Evolutionary conservation across 2,329 filamentous ascomycete species (phyloP), one percentile per base, ranked within the genome.

Genomic region (Monilinia polystroma): DNA sequence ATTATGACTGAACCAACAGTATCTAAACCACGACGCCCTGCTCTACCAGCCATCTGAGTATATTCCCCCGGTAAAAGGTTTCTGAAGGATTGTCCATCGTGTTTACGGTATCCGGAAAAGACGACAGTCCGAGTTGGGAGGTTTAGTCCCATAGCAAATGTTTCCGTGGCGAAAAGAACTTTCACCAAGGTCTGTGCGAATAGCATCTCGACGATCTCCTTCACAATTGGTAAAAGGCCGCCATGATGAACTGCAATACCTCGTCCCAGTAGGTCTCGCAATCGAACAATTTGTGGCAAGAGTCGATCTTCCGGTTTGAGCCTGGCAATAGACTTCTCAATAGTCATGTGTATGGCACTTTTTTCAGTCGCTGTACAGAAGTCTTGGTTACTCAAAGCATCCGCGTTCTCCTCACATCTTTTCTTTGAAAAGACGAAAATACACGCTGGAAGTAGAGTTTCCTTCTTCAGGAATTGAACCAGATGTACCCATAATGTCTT

Each of bases 391-490:
- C 91, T 94, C 29, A 99, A 82, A 0, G 95, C 94, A 76, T 97
- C 92, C 0, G 95, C 95, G 76, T 98, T 99, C 76, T 98, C 93
- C 78, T 99, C 95, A 74, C 95, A 98, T 63, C 95, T 85, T 79
- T 95, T 97, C 81, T 98, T 99, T 3, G 95, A 99, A 78, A 99
- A 99, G 66, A 99, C 94, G 76, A 99, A 99, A 72, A 99, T 96
- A 77, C 94, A 98, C 11, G 91, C 92, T 0, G 95, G 95, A 4
- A 99, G 85, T 4, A 99, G 83, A 59, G 87, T 92, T 63, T 93
- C 87, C 77, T 96, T 97, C 73, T 89, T 91, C 64, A 99, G 83
- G 78, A 92, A 93, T 74, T 96, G 92, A 3, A 99, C 93, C 51
- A 99, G 85, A 75, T 97, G 92, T 47, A 98, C 94, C 95, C 95